phyloP scores from a whole-genome alignment of 176 grass and related monocot species.

The Musa beccarii region DNA sequence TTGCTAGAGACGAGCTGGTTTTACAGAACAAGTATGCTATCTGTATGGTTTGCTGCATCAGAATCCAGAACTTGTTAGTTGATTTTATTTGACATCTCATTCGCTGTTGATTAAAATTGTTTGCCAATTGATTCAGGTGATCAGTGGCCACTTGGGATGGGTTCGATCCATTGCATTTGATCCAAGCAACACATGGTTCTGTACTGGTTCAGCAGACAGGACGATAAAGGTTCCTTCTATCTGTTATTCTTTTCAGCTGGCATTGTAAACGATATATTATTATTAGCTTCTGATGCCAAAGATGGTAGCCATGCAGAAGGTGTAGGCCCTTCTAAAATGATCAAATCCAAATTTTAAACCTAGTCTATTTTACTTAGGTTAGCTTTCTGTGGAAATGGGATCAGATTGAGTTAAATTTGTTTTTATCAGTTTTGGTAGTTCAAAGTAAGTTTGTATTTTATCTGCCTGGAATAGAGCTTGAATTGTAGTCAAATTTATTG shows the following conservation, averaged over 20 bases:
- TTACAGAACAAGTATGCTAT: background rate
- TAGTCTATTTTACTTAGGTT: too few species aligned
- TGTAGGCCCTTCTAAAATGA: too few species aligned
- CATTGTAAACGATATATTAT: background rate
- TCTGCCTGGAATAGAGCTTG: too few species aligned
- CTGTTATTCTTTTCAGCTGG: background rate
- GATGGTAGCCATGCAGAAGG: too few species aligned
- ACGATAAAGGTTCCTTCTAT: conserved; percentile 68
- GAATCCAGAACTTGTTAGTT: background rate
- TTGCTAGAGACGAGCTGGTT: background rate
- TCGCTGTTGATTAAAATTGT: conserved; percentile 3
- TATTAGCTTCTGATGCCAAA: too few species aligned
- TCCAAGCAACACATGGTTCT: conserved; percentile 92
- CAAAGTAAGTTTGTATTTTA: too few species aligned
- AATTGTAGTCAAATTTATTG: too few species aligned
- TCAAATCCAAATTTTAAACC: too few species aligned
- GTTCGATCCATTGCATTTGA: conserved; percentile 92
- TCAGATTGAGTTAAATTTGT: too few species aligned
- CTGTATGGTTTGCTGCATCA: too few species aligned
- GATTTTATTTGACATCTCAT: background rate
- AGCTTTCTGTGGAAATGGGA: too few species aligned
- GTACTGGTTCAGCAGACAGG: conserved; percentile 82
- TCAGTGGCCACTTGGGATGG: conserved; percentile 97
- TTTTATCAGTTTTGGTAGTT: too few species aligned
- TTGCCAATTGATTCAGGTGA: conserved; percentile 47